phyloP scores from a whole-genome alignment of 345 rosid genomes.

The Barbarea vulgaris region DNA sequence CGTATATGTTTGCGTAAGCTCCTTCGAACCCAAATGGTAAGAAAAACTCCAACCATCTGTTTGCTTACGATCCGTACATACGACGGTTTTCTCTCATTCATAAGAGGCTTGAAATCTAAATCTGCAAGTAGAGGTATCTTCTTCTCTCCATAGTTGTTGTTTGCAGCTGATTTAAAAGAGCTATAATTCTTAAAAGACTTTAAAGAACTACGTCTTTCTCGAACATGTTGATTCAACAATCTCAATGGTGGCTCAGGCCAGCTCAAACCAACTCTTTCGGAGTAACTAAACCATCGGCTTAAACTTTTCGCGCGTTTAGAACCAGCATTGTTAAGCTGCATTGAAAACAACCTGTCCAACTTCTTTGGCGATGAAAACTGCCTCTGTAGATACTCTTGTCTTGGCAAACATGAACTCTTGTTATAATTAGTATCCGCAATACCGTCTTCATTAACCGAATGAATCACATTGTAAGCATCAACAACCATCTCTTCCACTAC shows the following conservation, averaged over 20 bases:
- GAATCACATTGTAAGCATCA: slow-evolving; percentile 53
- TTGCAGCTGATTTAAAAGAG: slow-evolving; percentile 30
- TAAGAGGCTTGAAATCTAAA: slow-evolving; percentile 41
- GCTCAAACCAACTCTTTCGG: slow-evolving; percentile 67
- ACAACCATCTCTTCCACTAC: slow-evolving; percentile 62
- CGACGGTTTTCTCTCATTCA: slow-evolving; percentile 64
- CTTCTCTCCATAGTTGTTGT: slow-evolving; percentile 6
- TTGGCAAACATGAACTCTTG: slow-evolving; percentile 35
- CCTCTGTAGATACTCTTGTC: slow-evolving; percentile 52
- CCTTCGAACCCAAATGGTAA: slow-evolving; percentile 83
- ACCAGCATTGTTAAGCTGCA: slow-evolving; percentile 28
- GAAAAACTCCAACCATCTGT: slow-evolving; percentile 89
- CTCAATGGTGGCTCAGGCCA: slow-evolving; percentile 88
- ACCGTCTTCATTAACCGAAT: slow-evolving; percentile 23
- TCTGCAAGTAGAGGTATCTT: slow-evolving; percentile 24
- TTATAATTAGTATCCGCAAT: slow-evolving; percentile 19
- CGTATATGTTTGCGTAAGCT: slow-evolving; percentile 81
- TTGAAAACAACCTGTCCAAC: slow-evolving; percentile 40
- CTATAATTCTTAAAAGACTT: slow-evolving; percentile 28
- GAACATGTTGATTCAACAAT: slow-evolving; percentile 59
- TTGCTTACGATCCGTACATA: slow-evolving; percentile 85
- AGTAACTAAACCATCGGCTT: slow-evolving; percentile 37
- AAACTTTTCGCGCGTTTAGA: slow-evolving; percentile 10
- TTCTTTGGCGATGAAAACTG: slow-evolving; percentile 66
- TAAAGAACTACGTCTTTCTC: slow-evolving; percentile 48